Evolutionary conservation across 176 grass and related monocot species (phyloP).

Genomic region (Paspalum vaginatum): DNA sequence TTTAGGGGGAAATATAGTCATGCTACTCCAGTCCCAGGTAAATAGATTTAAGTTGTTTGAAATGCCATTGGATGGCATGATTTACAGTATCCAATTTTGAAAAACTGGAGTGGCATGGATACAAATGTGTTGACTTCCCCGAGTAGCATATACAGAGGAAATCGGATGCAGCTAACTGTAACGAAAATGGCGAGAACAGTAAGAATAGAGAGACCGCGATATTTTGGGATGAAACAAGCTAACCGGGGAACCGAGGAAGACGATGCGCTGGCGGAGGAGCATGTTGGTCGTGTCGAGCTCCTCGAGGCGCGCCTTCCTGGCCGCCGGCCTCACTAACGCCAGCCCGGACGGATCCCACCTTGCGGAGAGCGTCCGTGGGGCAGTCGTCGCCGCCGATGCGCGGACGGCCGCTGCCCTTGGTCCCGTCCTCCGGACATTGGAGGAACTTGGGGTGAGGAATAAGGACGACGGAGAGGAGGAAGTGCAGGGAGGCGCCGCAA

Average conservation of each 20-base stretch:
- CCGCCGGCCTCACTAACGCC: conserved; percentile 36
- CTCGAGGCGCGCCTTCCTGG: conserved; percentile 56
- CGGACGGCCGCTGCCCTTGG: conserved; percentile 32
- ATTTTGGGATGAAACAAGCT: neutral
- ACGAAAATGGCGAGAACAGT: neutral
- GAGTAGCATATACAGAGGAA: neutral
- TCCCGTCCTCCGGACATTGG: conserved; percentile 5
- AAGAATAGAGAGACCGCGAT: conserved; percentile 17
- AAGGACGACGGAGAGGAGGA: neutral
- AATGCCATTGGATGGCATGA: too few species aligned
- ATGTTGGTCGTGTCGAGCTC: conserved; percentile 75
- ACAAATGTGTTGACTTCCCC: neutral
- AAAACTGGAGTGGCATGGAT: neutral
- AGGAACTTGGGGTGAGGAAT: conserved; percentile 16
- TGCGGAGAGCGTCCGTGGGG: conserved; percentile 46
- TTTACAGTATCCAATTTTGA: too few species aligned
- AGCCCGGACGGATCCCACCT: conserved; percentile 49
- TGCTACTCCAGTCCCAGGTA: too few species aligned
- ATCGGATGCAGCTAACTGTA: neutral
- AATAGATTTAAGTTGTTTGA: too few species aligned
- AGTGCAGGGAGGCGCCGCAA: conserved; percentile 14
- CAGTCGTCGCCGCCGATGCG: conserved; percentile 28
- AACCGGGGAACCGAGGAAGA: conserved; percentile 85
- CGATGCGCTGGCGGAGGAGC: conserved; percentile 83
- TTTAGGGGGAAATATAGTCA: too few species aligned